phyloP scores from a whole-genome alignment of 768 basidiomycete genomes.

The Dendrothele bispora region DNA sequence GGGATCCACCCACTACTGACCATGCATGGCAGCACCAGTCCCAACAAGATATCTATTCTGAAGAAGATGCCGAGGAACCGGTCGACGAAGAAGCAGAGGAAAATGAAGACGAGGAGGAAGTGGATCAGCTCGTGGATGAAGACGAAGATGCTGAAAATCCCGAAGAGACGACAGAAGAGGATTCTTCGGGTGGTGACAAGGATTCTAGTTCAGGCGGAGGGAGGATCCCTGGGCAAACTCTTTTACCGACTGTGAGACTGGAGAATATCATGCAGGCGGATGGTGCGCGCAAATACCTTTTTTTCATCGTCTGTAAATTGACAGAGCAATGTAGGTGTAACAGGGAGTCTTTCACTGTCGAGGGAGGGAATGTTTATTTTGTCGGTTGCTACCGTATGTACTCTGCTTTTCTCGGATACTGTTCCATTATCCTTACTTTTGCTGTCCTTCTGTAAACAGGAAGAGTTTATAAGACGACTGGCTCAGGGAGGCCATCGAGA shows the following conservation, averaged over 20 bases:
- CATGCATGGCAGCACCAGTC: neutral
- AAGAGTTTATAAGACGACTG: conserved; percentile 82
- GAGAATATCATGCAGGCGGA: conserved; percentile 82
- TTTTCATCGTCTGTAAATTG: conserved; percentile 3
- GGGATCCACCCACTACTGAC: neutral
- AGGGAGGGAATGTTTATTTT: conserved; percentile 76
- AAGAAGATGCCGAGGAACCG: too few relatives aligned
- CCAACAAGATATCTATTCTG: conserved; percentile 1
- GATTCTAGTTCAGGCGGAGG: conserved; percentile 21
- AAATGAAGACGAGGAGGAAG: neutral
- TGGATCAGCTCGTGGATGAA: conserved; percentile 61
- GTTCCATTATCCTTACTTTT: conserved; percentile 10
- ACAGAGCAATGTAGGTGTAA: conserved; percentile 34
- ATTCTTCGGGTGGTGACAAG: conserved; percentile 24
- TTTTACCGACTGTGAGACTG: conserved; percentile 64
- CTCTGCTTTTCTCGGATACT: conserved; percentile 2
- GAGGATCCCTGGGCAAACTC: conserved; percentile 63
- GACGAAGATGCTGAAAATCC: conserved; percentile 27
- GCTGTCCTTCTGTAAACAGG: too few relatives aligned
- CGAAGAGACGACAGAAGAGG: conserved; percentile 17
- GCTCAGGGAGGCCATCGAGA: conserved; percentile 67
- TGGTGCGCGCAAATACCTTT: conserved; percentile 40
- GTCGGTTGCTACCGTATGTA: conserved; percentile 70
- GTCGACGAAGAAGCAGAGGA: too few relatives aligned
- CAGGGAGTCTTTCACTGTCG: conserved; percentile 64